Evolutionary conservation across 306 rosid species (phyloP).

Genomic region (Benincasa hispida): DNA sequence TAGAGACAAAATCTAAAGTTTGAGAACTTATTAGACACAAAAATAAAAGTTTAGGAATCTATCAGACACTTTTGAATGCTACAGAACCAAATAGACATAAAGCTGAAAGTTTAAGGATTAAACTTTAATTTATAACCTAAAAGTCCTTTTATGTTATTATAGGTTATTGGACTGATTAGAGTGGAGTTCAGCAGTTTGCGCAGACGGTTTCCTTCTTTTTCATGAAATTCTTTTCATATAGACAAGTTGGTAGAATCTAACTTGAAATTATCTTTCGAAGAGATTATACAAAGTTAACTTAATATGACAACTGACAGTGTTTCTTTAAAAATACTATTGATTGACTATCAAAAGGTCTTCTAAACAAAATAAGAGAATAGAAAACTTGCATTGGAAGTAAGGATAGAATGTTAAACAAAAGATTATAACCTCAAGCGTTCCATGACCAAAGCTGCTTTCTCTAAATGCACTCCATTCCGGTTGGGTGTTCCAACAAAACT

Average conservation of each 20-base stretch:
- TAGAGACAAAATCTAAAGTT: too few relatives aligned
- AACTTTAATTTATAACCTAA: too few relatives aligned
- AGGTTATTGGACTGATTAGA: neutral
- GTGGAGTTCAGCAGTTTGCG: neutral
- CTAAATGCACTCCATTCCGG: slow-evolving; percentile 93
- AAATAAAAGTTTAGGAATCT: too few relatives aligned
- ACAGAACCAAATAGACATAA: too few relatives aligned
- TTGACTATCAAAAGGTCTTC: too few relatives aligned
- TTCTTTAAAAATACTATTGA: too few relatives aligned
- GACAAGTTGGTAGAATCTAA: neutral
- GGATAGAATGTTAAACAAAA: neutral
- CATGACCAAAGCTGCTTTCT: slow-evolving; percentile 99
- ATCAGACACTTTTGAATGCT: too few relatives aligned
- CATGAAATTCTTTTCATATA: neutral
- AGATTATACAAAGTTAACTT: too few relatives aligned
- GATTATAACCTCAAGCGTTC: slow-evolving; percentile 62
- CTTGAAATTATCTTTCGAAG: neutral
- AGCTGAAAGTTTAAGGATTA: too few relatives aligned
- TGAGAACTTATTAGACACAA: too few relatives aligned
- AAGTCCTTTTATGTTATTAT: neutral
- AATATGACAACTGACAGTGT: neutral
- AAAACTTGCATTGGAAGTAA: neutral
- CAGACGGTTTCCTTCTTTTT: neutral
- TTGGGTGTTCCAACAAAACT: slow-evolving; percentile 74
- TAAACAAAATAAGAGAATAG: neutral